phyloP scores from a whole-genome alignment of 2,329 filamentous ascomycete species.

The Golovinomyces cichoracearum region DNA sequence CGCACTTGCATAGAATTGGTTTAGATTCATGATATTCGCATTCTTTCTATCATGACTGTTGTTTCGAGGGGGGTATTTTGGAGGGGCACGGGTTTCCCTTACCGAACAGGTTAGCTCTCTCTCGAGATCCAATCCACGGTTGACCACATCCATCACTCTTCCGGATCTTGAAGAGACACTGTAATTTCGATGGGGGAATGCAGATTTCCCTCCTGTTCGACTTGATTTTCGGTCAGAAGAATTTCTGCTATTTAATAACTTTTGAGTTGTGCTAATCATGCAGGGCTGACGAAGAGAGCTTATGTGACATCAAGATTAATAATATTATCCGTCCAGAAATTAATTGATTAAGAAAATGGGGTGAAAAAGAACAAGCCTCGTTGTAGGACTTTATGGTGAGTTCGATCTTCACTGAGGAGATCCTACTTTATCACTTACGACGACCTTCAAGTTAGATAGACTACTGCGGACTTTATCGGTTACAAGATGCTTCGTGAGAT shows the following conservation, averaged over 20 bases:
- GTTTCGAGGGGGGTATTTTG: too few relatives aligned
- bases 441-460: not conserved
- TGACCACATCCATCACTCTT: conserved; percentile 23
- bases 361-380: not conserved
- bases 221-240: not conserved
- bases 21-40: too few relatives aligned
- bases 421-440: not conserved
- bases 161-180: not conserved
- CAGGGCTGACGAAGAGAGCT: not conserved
- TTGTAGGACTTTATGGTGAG: not conserved
- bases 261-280: not conserved
- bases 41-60: too few relatives aligned
- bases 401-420: not conserved
- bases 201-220: not conserved
- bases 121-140: conserved; percentile 44
- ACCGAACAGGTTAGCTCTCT: conserved; percentile 90
- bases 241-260: not conserved
- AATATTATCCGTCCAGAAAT: not conserved
- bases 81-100: too few relatives aligned
- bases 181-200: not conserved
- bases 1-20: too few relatives aligned
- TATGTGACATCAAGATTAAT: not conserved
- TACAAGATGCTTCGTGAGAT: not conserved
- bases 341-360: not conserved
- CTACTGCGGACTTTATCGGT: not conserved